phyloP scores from a whole-genome alignment of 1,284 basidiomycete genomes.

The Anthracocystis walkeri region DNA sequence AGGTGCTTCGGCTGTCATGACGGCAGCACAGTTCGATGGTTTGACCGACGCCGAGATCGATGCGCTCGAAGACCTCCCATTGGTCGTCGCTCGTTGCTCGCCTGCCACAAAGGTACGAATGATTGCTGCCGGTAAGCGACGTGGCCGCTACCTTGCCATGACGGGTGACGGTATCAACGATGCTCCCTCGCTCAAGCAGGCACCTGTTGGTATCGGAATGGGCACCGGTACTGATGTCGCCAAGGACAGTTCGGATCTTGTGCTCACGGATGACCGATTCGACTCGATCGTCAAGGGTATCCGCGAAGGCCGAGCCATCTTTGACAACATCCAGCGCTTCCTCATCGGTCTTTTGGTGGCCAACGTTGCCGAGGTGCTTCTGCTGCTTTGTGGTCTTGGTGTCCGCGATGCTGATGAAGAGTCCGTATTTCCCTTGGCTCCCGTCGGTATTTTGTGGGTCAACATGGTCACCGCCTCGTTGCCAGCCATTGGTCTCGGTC shows the following conservation, averaged over 20 bases:
- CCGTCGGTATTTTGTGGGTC: constrained; percentile 62
- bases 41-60: constrained; percentile 59
- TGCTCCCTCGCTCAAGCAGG: constrained; percentile 74
- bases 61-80: constrained; percentile 50
- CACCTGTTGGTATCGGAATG: constrained; percentile 75
- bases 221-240: constrained; percentile 80
- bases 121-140: constrained; percentile 57
- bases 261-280: constrained; percentile 65
- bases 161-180: constrained; percentile 75
- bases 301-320: constrained; percentile 60
- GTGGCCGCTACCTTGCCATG: constrained; percentile 54
- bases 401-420: constrained; percentile 58
- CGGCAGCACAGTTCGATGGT: constrained; percentile 58
- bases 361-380: constrained; percentile 64
- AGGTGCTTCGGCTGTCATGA: constrained; percentile 52
- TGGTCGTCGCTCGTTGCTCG: constrained; percentile 63
- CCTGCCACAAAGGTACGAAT: constrained; percentile 65
- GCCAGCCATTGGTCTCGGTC: constrained; percentile 63
- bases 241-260: constrained; percentile 72
- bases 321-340: constrained; percentile 66
- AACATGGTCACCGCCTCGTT: constrained; percentile 63
- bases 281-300: constrained; percentile 62
- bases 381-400: constrained; percentile 62
- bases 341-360: constrained; percentile 61
- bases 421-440: constrained; percentile 61